Evolutionary conservation across 108 stramenopile species (phyloP).

Genomic region (Cyclotella cryptica): DNA sequence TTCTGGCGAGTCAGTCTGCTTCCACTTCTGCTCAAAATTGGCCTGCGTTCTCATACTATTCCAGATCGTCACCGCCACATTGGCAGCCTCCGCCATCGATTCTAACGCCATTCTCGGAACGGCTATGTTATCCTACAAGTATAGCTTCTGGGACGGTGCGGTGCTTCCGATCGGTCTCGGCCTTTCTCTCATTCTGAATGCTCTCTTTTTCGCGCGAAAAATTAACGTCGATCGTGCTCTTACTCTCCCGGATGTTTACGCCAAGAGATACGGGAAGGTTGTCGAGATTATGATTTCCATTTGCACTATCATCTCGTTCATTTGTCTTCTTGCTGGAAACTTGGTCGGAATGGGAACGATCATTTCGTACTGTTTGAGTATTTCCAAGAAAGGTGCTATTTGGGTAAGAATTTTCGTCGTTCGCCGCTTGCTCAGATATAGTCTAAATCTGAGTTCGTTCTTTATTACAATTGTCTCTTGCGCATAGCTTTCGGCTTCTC

Average conservation of each 20-base stretch:
- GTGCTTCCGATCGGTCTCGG: constrained; percentile 81
- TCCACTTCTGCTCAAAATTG: neutral
- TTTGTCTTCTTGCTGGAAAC: constrained; percentile 80
- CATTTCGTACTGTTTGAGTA: constrained; percentile 61
- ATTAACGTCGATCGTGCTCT: constrained; percentile 70
- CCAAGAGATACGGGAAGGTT: constrained; percentile 67
- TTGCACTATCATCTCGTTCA: constrained; percentile 69
- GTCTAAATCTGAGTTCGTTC: neutral
- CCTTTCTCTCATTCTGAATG: constrained; percentile 75
- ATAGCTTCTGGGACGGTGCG: constrained; percentile 80
- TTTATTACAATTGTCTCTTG: neutral
- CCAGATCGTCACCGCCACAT: constrained; percentile 50
- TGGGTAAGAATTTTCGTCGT: constrained; percentile 6
- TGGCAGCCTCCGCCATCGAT: constrained; percentile 77
- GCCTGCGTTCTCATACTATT: no score
- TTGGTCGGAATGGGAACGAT: constrained; percentile 75
- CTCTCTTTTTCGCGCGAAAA: constrained; percentile 65
- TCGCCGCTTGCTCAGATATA: neutral
- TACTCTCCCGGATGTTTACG: constrained; percentile 80
- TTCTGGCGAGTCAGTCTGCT: no score
- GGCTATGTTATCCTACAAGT: constrained; percentile 79
- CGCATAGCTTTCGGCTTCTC: constrained; percentile 53
- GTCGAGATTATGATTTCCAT: constrained; percentile 71
- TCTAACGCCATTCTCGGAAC: constrained; percentile 81
- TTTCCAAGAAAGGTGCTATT: constrained; percentile 52